Evolutionary conservation across 208 protist species (phyloP), one percentile per base, ranked within the genome.

Genomic region (Leishmania braziliensis): DNA sequence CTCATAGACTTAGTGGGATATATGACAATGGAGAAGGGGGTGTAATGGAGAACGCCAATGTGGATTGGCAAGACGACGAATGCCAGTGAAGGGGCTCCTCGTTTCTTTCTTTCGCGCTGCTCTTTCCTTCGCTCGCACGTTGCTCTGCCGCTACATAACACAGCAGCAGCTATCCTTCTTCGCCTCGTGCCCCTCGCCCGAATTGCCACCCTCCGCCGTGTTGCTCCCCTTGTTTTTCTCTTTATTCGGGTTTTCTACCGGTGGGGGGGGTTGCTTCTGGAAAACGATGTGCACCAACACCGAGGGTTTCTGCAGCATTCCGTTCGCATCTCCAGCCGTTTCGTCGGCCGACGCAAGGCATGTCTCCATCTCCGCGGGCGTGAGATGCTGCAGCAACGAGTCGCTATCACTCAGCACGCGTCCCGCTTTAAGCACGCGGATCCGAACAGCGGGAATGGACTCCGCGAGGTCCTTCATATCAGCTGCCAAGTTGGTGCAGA

Each of bases 391-490:
- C 65, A 66, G 46, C 1, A 96, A 80, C 0, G 76, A 10, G 36
- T 90, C 85, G n/a, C 75, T 73, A 43, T 93, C 85, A 43, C 63
- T 62, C 18, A 96, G 88, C 77, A 95, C 84, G 12, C 85, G 79
- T 5, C 93, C 93, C 0, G 88, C 88, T 77, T 94, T 94, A 14
- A 96, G 85, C 23, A 96, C 80, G 73, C 88, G 91, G 29, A 96
- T 90, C 20, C 76, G 78, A 33, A 77, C 51, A 0, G 63, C 81
- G 2, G 86, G 63, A 33, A 95, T 90, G 8, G 60, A 78, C 3
- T 89, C 87, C 4, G 75, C 63, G 82, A 95, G 92, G 71, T 94
- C 89, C 43, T 76, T 79, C 54, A 96, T 81, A 3, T 93, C 84
- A 29, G 54, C 83, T n/a, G 93, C 86, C 90, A 91, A 96, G 65